These are phyloP conservation scores for Komagataella ulmi DNA, from an alignment of 805 yeast species.

Conservation along the genomic window DNA sequence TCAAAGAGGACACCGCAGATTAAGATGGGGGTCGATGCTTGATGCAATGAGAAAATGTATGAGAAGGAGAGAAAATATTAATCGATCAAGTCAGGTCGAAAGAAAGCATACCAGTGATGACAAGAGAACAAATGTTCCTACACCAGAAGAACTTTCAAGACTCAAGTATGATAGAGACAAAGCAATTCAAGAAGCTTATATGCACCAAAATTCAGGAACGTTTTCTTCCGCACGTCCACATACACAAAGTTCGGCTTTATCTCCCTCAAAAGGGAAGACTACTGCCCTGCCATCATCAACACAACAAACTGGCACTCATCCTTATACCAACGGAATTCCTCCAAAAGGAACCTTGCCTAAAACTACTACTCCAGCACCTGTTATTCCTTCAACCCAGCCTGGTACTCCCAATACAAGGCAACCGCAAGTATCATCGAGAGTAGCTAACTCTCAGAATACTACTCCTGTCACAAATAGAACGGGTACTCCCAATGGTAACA, in stretches of 20 bases:
- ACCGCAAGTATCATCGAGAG: not conserved
- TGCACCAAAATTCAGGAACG: constrained; percentile 12
- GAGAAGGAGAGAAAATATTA: constrained; percentile 75
- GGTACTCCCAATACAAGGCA: not conserved
- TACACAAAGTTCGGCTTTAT: not conserved
- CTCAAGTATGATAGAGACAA: constrained; percentile 80
- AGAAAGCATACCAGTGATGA: constrained; percentile 25
- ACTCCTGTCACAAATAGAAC: not conserved
- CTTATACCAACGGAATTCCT: constrained; percentile 1
- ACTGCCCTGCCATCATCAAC: constrained; percentile 3
- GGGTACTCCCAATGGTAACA: constrained; percentile 1
- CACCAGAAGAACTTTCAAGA: constrained; percentile 76
- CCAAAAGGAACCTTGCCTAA: not conserved
- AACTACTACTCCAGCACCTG: not conserved
- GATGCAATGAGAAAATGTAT: constrained; percentile 87
- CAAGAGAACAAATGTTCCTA: constrained; percentile 40
- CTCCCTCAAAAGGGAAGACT: not conserved
- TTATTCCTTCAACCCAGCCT: not conserved
- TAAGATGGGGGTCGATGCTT: constrained; percentile 95
- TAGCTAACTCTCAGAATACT: not conserved
- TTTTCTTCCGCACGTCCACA: not conserved
- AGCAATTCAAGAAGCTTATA: constrained; percentile 64
- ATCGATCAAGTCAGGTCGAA: constrained; percentile 36
- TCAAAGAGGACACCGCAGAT: constrained; percentile 81
- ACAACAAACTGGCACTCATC: constrained; percentile 2